Evolutionary conservation across 257 asterid species (phyloP).

Genomic region (Nyctanthes arbortristis): DNA sequence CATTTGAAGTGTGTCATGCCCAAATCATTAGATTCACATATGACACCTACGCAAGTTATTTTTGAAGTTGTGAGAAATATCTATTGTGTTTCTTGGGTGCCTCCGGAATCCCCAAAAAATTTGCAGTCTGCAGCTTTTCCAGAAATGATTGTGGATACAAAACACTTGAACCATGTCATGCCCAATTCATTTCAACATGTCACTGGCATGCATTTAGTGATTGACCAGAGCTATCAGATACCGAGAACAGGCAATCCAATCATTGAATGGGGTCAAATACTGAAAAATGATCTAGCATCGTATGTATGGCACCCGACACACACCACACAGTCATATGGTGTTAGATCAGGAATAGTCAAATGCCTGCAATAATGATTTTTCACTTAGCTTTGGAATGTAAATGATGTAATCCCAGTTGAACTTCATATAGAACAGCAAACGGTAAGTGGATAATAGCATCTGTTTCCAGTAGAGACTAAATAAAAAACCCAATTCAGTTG

Average conservation of each 20-base stretch:
- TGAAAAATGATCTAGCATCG: too few species aligned
- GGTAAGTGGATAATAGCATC: neutral
- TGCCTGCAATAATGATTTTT: neutral
- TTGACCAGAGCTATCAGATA: neutral
- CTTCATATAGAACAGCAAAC: neutral
- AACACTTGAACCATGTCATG: neutral
- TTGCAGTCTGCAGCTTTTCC: neutral
- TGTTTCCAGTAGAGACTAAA: too few species aligned
- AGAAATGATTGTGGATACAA: neutral
- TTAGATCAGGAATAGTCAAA: too few species aligned
- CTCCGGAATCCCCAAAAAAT: neutral
- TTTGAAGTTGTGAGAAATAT: neutral
- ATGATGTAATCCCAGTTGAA: too few species aligned
- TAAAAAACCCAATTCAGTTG: too few species aligned
- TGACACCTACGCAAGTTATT: too few species aligned
- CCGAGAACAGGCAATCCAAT: neutral
- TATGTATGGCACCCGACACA: too few species aligned
- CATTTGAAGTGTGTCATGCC: too few species aligned
- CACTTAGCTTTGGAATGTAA: neutral
- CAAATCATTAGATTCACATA: too few species aligned
- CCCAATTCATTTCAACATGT: neutral
- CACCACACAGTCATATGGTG: too few species aligned
- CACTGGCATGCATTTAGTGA: neutral
- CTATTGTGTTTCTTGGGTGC: neutral
- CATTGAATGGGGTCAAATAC: neutral